Evolutionary conservation across 2,329 filamentous ascomycete genomes (phyloP).

Genomic region (Cladosporium austrohemisphaericum): DNA sequence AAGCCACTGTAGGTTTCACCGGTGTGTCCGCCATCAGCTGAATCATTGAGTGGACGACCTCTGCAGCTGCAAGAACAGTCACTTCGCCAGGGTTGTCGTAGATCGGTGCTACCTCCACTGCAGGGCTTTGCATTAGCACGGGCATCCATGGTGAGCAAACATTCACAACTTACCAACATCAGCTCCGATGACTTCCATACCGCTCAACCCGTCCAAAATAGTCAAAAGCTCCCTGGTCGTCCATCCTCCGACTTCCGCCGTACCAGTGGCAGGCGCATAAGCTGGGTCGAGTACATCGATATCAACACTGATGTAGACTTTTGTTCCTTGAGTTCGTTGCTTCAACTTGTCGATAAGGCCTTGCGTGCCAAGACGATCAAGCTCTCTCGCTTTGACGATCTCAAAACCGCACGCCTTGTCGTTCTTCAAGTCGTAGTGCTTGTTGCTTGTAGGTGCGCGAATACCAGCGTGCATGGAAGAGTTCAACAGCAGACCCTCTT

Average conservation of each 20-base stretch:
- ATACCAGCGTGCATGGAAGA: conserved; percentile 61
- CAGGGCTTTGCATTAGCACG: conserved; percentile 1
- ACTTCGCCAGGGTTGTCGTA: conserved; percentile 60
- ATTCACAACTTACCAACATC: conserved; percentile 46
- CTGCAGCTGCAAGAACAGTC: conserved; percentile 54
- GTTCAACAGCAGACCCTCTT: conserved; percentile 58
- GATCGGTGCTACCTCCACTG: conserved; percentile 59
- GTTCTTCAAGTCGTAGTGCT: conserved; percentile 52
- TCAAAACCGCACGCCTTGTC: conserved; percentile 58
- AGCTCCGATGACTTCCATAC: conserved; percentile 56
- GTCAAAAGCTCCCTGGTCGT: conserved; percentile 56
- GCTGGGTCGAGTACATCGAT: conserved; percentile 57
- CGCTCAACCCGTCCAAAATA: conserved; percentile 56
- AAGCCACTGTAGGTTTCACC: conserved; percentile 21
- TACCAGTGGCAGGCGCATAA: conserved; percentile 54
- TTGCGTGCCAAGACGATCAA: conserved; percentile 47
- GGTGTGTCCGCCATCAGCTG: conserved; percentile 45
- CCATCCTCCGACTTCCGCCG: conserved; percentile 61
- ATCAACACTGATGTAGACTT: conserved; percentile 56
- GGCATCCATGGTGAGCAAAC: neutral
- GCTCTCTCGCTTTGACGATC: conserved; percentile 53
- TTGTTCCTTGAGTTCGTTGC: conserved; percentile 48
- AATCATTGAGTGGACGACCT: conserved; percentile 51
- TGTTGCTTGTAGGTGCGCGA: conserved; percentile 50
- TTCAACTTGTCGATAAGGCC: conserved; percentile 50